Evolutionary conservation across 805 yeast genomes (phyloP).

Genomic region (Pichia heedii): DNA sequence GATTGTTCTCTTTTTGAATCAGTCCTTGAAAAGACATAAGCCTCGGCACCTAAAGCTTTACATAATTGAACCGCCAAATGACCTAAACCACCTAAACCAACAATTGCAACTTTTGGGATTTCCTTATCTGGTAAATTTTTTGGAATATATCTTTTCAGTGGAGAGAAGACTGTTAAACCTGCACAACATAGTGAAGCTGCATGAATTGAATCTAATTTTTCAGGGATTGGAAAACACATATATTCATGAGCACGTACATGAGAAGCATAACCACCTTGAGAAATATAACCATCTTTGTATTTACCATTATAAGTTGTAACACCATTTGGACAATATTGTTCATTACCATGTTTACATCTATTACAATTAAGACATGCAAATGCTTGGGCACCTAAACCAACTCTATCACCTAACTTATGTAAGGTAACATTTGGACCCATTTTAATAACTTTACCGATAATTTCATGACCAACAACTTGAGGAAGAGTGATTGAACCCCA

Average conservation of each 20-base stretch:
- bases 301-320: constrained; percentile 35
- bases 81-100: constrained; percentile 41
- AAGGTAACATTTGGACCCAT: constrained; percentile 29
- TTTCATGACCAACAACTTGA: constrained; percentile 45
- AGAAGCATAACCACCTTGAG: constrained; percentile 39
- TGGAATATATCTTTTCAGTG: constrained; percentile 33
- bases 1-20: constrained; percentile 34
- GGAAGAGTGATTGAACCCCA: constrained; percentile 38
- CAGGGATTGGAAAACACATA: constrained; percentile 39
- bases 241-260: constrained; percentile 40
- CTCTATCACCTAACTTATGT: constrained; percentile 36
- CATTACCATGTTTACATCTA: constrained; percentile 32
- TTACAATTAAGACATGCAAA: constrained; percentile 30
- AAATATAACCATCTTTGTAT: constrained; percentile 29
- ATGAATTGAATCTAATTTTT: constrained; percentile 29
- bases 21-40: constrained; percentile 35
- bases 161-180: constrained; percentile 43
- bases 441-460: constrained; percentile 33
- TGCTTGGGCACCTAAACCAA: constrained; percentile 38
- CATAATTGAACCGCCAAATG: constrained; percentile 38
- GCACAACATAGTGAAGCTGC: constrained; percentile 47
- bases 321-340: constrained; percentile 35
- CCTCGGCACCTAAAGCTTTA: constrained; percentile 38
- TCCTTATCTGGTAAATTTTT: constrained; percentile 22
- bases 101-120: constrained; percentile 31